Evolutionary conservation across 495 filamentous ascomycete species (phyloP), one percentile per base, ranked within the genome.

Genomic region (Penicillium alfredii): DNA sequence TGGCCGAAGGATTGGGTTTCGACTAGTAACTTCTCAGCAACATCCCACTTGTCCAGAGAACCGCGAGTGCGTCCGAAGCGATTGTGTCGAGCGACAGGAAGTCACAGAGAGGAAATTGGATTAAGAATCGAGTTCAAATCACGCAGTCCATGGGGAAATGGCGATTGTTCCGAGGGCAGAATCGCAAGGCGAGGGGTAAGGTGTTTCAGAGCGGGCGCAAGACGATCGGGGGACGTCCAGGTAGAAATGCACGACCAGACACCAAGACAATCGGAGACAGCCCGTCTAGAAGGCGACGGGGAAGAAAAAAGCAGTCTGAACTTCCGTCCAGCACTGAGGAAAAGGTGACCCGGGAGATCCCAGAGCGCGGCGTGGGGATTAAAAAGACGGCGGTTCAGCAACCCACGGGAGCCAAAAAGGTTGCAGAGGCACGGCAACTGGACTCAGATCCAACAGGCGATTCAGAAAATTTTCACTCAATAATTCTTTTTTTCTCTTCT

Each of bases 1-100:
- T 29, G 41, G 51, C 33, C 30, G 39, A 33, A 44, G 44, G 51
- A 32, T 31, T 50, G 42, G 36, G 38, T 47, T 23, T 40, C 25
- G 21, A 41, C 23, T 35, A 42, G 42, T 42, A 35, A 38, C 42
- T 58, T 48, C 44, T 47, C 40, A 40, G 31, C 56, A 52, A 54
- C 62, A 64, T 65, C 51, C 48, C 63, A 65, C 44, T 62, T 33
- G 27, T 49, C 13, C 22, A 16, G 24, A 19, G 29, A 40, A 29
- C 8, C 32, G 36, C 24, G 18, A 10, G n/a, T n/a, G 16, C 3
- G 20, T 27, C 37, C 20, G 20, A 3, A 17, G 24, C 20, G 23
- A 14, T 18, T 12, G 35, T 16, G 37, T 36, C 16, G 14, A 16
- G 13, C 9, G 11, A 35, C n/a, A 21, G 11, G 8, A 42, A 8